Evolutionary conservation across 1,284 basidiomycete species (phyloP).

Genomic region (Leccinum pallidistipes): DNA sequence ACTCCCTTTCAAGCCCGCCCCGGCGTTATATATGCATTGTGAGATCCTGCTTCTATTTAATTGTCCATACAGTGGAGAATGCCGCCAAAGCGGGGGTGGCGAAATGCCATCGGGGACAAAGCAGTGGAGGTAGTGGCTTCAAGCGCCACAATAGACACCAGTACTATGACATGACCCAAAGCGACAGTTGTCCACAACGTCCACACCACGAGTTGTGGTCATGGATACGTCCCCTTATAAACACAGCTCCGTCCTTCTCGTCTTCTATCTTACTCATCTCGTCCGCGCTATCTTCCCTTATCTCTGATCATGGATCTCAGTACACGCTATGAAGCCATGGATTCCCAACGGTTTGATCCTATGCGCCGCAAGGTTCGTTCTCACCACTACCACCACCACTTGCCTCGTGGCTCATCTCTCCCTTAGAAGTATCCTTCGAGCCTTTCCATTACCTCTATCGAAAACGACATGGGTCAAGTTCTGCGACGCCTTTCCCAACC

Average conservation of each 20-base stretch:
- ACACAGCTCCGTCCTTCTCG: slow-evolving; percentile 27
- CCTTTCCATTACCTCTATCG: slow-evolving; percentile 6
- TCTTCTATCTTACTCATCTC: slow-evolving; percentile 29
- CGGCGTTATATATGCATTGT: slow-evolving; percentile 19
- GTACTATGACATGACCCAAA: slow-evolving; percentile 21
- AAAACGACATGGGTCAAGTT: slow-evolving; percentile 29
- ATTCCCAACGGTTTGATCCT: slow-evolving; percentile 34
- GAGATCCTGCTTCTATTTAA: slow-evolving; percentile 8
- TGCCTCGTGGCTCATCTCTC: slow-evolving; percentile 24
- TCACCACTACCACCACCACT: slow-evolving; percentile 8
- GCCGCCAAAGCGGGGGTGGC: slow-evolving; percentile 22
- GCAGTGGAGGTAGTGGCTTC: slow-evolving; percentile 11
- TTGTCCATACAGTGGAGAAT: slow-evolving; percentile 6
- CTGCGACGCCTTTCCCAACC: slow-evolving; percentile 25
- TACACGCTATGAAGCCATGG: slow-evolving; percentile 30
- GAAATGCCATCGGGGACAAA: slow-evolving; percentile 19
- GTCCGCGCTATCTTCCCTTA: slow-evolving; percentile 33
- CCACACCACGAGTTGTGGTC: slow-evolving; percentile 26
- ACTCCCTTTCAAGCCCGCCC: slow-evolving; percentile 4
- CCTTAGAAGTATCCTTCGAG: slow-evolving; percentile 20
- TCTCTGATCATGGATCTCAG: slow-evolving; percentile 26
- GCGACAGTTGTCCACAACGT: slow-evolving; percentile 19
- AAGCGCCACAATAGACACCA: slow-evolving; percentile 13
- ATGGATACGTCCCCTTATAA: slow-evolving; percentile 29
- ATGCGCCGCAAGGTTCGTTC: slow-evolving; percentile 29